Evolutionary conservation across 2,329 filamentous ascomycete genomes (phyloP), one percentile per base, ranked within the genome.

Genomic region (Pseudogymnoascus sp.): DNA sequence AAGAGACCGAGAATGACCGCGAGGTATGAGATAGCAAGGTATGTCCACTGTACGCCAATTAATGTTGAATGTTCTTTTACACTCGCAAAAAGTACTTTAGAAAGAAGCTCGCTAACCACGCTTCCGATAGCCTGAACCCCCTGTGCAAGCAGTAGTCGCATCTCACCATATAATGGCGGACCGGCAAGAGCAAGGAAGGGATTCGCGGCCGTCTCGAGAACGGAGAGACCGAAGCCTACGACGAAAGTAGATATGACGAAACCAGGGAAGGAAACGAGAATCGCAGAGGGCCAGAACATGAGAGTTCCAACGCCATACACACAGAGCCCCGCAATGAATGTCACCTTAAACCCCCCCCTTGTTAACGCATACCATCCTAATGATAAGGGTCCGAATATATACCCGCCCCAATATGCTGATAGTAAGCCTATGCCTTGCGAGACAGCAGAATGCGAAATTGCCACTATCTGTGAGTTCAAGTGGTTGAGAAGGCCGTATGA

Each of bases 401-500:
- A 91, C 4, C 83, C 83, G 1, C 84, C 87, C 71, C 87, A 92
- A 71, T 91, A 91, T 5, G 86, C 82, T 66, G 83, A 86, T 37
- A 88, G 88, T 46, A 90, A 80, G 23, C 88, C 89, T 42, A 90
- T 80, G 1, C 86, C 87, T 6, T 90, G 77, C 4, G 84, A 81
- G 1, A 79, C 74, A 0, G 80, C 82, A 80, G 69, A 68, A 28
- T 80, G 69, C 12, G 87, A 82, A 3, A 90, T 83, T n/a, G 77
- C 72, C 46, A 88, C 86, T 61, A 91, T 86, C 23, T 85, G 87
- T 21, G 82, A 83, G 72, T 96, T 96, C 37, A 96, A 82, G 0
- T 88, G 88, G 71, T 93, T 90, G 5, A 96, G 79, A 2, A 96
- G 81, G 0, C 92, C 92, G 69, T 96, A 96, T 0, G 91, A 91